Evolutionary conservation across 2,329 filamentous ascomycete species (phyloP).

Genomic region (Sarocladium oryzae): DNA sequence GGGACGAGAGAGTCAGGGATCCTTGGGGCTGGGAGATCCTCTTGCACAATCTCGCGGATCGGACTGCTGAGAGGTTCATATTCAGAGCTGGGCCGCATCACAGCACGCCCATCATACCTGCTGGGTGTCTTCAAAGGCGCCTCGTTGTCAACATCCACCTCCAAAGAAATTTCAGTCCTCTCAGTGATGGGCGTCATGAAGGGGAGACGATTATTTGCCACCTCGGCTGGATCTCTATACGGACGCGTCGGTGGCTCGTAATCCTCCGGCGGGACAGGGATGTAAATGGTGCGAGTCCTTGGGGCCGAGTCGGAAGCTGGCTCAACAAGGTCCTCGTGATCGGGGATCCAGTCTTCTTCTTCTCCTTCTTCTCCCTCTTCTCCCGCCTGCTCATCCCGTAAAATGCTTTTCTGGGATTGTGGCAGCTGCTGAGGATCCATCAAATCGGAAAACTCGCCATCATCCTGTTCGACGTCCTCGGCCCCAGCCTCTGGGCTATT

Average conservation of each 20-base stretch:
- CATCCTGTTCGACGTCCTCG: slow-evolving; percentile 23
- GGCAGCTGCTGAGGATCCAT: slow-evolving; percentile 24
- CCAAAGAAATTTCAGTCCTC: slow-evolving; percentile 82
- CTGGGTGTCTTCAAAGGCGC: slow-evolving; percentile 71
- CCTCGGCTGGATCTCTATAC: slow-evolving; percentile 71
- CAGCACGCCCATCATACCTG: slow-evolving; percentile 26
- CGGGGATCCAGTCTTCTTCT: slow-evolving; percentile 27
- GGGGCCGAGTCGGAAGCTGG: slow-evolving; percentile 37
- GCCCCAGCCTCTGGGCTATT: slow-evolving; percentile 15
- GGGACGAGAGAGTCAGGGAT: slow-evolving; percentile 21
- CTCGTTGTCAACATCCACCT: slow-evolving; percentile 47
- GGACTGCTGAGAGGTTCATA: slow-evolving; percentile 60
- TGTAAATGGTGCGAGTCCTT: slow-evolving; percentile 59
- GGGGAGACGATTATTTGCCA: slow-evolving; percentile 84
- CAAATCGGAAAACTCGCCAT: slow-evolving; percentile 33
- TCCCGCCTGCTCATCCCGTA: slow-evolving; percentile 30
- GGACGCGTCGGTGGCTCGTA: slow-evolving; percentile 73
- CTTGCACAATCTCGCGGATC: slow-evolving; percentile 57
- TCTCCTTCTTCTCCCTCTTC: slow-evolving; percentile 24
- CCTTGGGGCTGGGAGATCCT: slow-evolving; percentile 23
- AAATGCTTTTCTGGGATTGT: too few species aligned
- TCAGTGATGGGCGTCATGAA: slow-evolving; percentile 99
- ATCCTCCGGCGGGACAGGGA: slow-evolving; percentile 78
- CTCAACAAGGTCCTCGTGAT: slow-evolving; percentile 30
- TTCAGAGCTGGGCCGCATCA: slow-evolving; percentile 20